A percentile compares a stretch with the other conserved stretches of the same genome.
These are phyloP conservation scores for Claviceps quebecensis DNA, from an alignment of 2,329 filamentous ascomycete genomes.

Conservation along the genomic window DNA sequence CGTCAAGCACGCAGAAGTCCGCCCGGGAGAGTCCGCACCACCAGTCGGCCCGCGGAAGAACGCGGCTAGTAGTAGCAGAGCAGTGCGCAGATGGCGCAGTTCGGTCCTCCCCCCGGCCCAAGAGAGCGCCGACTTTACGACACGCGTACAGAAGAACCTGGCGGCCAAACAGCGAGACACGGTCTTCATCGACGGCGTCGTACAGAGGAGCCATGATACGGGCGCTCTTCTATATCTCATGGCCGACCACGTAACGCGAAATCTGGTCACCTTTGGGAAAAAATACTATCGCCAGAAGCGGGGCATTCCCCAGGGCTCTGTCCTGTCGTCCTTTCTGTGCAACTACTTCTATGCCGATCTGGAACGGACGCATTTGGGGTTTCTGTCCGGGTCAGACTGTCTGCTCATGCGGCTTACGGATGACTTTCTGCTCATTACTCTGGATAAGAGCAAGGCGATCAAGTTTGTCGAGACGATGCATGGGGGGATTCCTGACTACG, in stretches of 20 bases:
- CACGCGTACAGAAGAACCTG: slow-evolving; percentile 26
- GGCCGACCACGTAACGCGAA: slow-evolving; percentile 65
- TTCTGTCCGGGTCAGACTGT: slow-evolving; percentile 42
- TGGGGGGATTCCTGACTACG: slow-evolving; percentile 61
- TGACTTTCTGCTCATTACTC: slow-evolving; percentile 82
- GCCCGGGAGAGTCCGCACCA: slow-evolving; percentile 25
- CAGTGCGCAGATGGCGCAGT: slow-evolving; percentile 36
- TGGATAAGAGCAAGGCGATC: slow-evolving; percentile 49
- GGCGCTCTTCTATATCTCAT: slow-evolving; percentile 55
- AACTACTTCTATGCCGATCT: slow-evolving; percentile 93
- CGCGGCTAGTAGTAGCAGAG: slow-evolving; percentile 16
- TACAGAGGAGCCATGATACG: slow-evolving; percentile 41
- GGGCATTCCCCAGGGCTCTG: slow-evolving; percentile 87
- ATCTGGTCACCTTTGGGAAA: slow-evolving; percentile 79
- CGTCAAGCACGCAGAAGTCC: slow-evolving; percentile 61
- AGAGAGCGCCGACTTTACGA: slow-evolving; percentile 25
- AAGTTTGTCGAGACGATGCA: slow-evolving; percentile 73
- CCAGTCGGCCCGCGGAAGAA: slow-evolving; percentile 8
- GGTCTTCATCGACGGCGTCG: slow-evolving; percentile 60
- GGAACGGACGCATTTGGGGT: slow-evolving; percentile 54
- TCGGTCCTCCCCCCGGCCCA: slow-evolving; percentile 32
- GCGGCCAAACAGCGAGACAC: slow-evolving; percentile 45
- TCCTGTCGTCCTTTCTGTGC: slow-evolving; percentile 75
- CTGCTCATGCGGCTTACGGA: slow-evolving; percentile 75
- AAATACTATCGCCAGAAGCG: slow-evolving; percentile 75